These are phyloP conservation scores for Aspergillus fumigatiaffinis DNA, from an alignment of 2,329 filamentous ascomycete species.

Conservation along the genomic window DNA sequence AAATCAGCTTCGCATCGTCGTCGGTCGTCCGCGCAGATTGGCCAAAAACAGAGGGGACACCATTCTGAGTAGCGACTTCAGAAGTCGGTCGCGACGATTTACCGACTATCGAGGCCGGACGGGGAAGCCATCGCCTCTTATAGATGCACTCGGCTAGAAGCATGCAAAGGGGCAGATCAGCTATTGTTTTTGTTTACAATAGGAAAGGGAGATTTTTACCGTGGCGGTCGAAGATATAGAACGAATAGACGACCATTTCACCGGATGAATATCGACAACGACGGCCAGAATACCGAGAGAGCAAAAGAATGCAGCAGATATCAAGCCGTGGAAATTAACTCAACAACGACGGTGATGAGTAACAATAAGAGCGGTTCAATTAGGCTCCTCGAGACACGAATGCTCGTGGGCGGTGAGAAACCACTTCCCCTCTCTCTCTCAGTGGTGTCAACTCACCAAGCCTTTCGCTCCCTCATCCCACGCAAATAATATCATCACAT, in stretches of 20 bases:
- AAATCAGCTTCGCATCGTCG: slow-evolving; percentile 95
- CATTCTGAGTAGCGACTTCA: slow-evolving; percentile 44
- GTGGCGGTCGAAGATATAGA: slow-evolving; percentile 98
- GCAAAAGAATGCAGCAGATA: not conserved
- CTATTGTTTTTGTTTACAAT: slow-evolving; percentile 3
- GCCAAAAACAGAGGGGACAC: slow-evolving; percentile 29
- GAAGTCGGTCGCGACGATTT: slow-evolving; percentile 50
- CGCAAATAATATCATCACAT: not conserved
- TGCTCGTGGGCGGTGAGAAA: slow-evolving; percentile 15
- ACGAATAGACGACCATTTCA: slow-evolving; percentile 89
- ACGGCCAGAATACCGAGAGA: not conserved
- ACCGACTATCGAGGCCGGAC: slow-evolving; percentile 44
- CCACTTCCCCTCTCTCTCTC: not conserved
- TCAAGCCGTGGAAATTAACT: not conserved
- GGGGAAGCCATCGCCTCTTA: slow-evolving; percentile 75
- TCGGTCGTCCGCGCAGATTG: slow-evolving; percentile 51
- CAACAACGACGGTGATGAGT: not conserved
- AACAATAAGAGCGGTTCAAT: slow-evolving; percentile 3
- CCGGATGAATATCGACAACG: slow-evolving; percentile 6
- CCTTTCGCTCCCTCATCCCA: not conserved
- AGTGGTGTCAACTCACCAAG: not conserved
- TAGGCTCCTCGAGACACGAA: slow-evolving; percentile 8
- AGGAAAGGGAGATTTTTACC: slow-evolving; percentile 52
- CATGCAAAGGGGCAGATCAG: slow-evolving; percentile 1
- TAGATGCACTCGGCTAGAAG: slow-evolving; percentile 90